Evolutionary conservation across 768 basidiomycete genomes (phyloP).

Genomic region (Sarcodon sp.): DNA sequence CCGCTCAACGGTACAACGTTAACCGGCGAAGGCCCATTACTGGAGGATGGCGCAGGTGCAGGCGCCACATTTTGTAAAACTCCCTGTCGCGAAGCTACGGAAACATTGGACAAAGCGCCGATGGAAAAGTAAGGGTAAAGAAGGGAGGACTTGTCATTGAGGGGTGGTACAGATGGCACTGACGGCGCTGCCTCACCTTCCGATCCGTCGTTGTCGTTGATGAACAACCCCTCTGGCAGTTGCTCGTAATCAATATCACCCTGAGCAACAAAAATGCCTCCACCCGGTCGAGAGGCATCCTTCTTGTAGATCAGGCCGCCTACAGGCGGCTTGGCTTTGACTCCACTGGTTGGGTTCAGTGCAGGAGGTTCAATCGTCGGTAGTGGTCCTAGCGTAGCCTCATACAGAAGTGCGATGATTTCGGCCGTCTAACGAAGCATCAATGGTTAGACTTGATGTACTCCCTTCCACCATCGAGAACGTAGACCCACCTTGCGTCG

Average conservation of each 20-base stretch:
- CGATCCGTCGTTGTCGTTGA: slow-evolving; percentile 31
- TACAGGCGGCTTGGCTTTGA: slow-evolving; percentile 38
- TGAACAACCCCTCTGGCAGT: slow-evolving; percentile 41
- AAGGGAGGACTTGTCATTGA: slow-evolving; percentile 8
- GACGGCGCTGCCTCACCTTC: slow-evolving; percentile 32
- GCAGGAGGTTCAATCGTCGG: slow-evolving; percentile 36
- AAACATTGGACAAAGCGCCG: not conserved
- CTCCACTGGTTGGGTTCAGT: slow-evolving; percentile 71
- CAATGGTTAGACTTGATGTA: slow-evolving; percentile 2
- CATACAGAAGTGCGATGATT: slow-evolving; percentile 83
- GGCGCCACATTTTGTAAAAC: not conserved
- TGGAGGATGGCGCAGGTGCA: slow-evolving; percentile 1
- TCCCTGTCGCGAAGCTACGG: not conserved
- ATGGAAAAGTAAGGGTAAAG: slow-evolving; percentile 4
- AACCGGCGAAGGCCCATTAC: slow-evolving; percentile 23
- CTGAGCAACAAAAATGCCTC: slow-evolving; percentile 69
- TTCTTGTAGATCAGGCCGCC: slow-evolving; percentile 57
- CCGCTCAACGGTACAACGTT: slow-evolving; percentile 38
- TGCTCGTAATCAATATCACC: slow-evolving; percentile 21
- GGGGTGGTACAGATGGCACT: slow-evolving; percentile 5
- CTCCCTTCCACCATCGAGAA: not conserved
- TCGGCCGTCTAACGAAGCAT: slow-evolving; percentile 58
- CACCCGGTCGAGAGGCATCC: slow-evolving; percentile 74
- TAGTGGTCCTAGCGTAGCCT: slow-evolving; percentile 79
- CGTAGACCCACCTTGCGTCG: slow-evolving; percentile 66